Evolutionary conservation across 345 rosid genomes (phyloP).

Genomic region (Raphanus raphanistrum): DNA sequence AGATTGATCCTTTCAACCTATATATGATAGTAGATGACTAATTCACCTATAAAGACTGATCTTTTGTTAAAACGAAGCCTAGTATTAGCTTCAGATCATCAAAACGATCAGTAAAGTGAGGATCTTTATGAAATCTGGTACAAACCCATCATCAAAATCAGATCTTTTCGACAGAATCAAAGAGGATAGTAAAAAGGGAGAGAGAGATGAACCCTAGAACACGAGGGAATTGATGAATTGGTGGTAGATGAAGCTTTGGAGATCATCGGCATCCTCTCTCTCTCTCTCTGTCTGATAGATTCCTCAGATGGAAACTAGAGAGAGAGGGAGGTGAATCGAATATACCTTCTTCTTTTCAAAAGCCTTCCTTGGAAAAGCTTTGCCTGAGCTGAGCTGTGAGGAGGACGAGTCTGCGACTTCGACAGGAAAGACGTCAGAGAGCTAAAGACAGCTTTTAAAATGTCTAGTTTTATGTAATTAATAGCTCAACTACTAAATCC

Average conservation of each 20-base stretch:
- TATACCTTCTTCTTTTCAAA: slow-evolving; percentile 8
- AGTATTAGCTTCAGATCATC: not conserved
- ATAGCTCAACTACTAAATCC: slow-evolving; percentile 28
- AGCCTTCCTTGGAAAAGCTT: not conserved
- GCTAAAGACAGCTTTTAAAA: not conserved
- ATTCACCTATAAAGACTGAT: not conserved
- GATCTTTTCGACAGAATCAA: slow-evolving; percentile 19
- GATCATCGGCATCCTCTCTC: slow-evolving; percentile 61
- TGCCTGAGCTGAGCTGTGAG: slow-evolving; percentile 24
- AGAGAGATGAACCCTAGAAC: slow-evolving; percentile 57
- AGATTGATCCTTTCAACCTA: not conserved
- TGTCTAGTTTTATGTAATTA: slow-evolving; percentile 7
- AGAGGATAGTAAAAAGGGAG: not conserved
- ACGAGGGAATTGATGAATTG: slow-evolving; percentile 68
- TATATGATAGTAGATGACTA: not conserved
- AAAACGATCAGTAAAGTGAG: slow-evolving; percentile 14
- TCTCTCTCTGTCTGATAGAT: slow-evolving; percentile 5
- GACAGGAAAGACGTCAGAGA: slow-evolving; percentile 43
- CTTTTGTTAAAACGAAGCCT: not conserved
- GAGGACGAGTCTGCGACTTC: slow-evolving; percentile 42
- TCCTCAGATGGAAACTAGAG: slow-evolving; percentile 18
- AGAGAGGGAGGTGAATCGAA: slow-evolving; percentile 24
- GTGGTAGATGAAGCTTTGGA: slow-evolving; percentile 70
- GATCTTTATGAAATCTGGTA: slow-evolving; percentile 14
- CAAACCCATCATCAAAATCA: slow-evolving; percentile 20